Conservation (phyloP, 441 rosid species). For the Erodium chrysanthum region DNA sequence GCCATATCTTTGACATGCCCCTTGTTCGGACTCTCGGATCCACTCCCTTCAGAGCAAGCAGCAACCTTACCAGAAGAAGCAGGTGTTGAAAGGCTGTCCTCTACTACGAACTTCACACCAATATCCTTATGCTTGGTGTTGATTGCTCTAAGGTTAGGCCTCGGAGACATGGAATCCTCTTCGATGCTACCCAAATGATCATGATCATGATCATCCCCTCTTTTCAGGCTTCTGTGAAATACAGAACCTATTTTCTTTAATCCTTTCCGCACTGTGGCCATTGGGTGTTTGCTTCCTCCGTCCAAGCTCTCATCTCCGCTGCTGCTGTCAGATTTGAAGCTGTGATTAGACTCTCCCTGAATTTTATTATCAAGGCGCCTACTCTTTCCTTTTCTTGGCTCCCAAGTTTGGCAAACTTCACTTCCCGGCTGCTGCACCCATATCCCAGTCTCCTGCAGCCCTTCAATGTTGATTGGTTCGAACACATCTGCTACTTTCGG, state of each 20-base stretch:
- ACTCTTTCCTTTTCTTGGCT: constrained; percentile 72
- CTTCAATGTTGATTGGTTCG: constrained; percentile 72
- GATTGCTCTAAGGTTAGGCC: constrained; percentile 42
- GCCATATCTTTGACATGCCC: constrained; percentile 49
- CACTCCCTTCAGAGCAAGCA: constrained; percentile 35
- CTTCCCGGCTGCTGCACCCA: constrained; percentile 85
- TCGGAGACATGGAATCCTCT: constrained; percentile 37
- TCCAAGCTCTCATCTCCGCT: constrained; percentile 42
- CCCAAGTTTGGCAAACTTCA: constrained; percentile 67
- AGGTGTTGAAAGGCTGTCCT: constrained; percentile 31
- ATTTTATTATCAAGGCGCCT: constrained; percentile 40
- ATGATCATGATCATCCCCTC: constrained; percentile 20
- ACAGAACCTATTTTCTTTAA: constrained; percentile 42
- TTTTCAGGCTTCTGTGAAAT: constrained; percentile 45
- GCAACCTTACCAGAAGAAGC: constrained; percentile 29
- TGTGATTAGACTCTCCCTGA: constrained; percentile 29
- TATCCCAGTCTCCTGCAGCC: constrained; percentile 60
- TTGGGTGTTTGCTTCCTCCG: constrained; percentile 21
- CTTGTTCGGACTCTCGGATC: constrained; percentile 37
- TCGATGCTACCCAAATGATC: constrained; percentile 24
- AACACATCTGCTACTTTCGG: constrained; percentile 44
- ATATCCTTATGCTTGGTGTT: constrained; percentile 32
- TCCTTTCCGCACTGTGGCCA: constrained; percentile 32
- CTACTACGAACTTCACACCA: constrained; percentile 40
- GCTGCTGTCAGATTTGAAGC: constrained; percentile 30